Percentiles rank a stretch among this genome's conserved stretches.
phyloP scores from a whole-genome alignment of 495 filamentous ascomycete species.

The Penicillium macrosclerotiorum region DNA sequence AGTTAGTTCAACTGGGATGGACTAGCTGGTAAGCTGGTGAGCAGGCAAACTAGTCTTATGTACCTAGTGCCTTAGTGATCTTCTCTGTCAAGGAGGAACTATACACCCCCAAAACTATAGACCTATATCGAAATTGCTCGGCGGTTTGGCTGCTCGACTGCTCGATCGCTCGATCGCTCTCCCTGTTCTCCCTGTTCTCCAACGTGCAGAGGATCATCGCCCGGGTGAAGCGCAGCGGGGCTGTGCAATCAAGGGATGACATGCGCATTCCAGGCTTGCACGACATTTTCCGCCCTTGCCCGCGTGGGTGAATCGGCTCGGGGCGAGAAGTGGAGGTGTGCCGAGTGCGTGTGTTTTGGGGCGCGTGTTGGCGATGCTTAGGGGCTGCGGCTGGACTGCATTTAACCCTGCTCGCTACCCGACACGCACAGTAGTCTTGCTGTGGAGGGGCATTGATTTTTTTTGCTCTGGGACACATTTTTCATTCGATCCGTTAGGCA shows the following conservation, averaged over 20 bases:
- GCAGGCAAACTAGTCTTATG: no score
- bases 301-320: constrained; percentile 27
- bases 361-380: constrained; percentile 14
- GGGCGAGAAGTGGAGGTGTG: constrained; percentile 19
- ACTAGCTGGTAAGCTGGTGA: no score
- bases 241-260: constrained; percentile 34
- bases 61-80: no score
- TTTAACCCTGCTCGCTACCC: constrained; percentile 5
- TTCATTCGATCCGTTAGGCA: no score
- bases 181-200: no score
- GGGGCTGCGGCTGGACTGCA: constrained; percentile 3
- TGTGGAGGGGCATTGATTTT: neutral
- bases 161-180: no score
- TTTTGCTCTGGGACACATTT: neutral
- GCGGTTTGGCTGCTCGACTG: no score
- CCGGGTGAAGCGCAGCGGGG: constrained; percentile 20
- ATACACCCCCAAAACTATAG: no score
- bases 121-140: no score
- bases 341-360: constrained; percentile 1
- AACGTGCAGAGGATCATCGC: constrained; percentile 15
- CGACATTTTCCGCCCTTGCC: constrained; percentile 12
- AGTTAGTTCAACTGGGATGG: no score
- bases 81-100: no score
- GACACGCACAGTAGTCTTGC: neutral
- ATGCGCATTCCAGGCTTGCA: constrained; percentile 21